Evolutionary conservation across 495 filamentous ascomycete genomes (phyloP), one percentile per base, ranked within the genome.

Genomic region (Aspergillus wentii): DNA sequence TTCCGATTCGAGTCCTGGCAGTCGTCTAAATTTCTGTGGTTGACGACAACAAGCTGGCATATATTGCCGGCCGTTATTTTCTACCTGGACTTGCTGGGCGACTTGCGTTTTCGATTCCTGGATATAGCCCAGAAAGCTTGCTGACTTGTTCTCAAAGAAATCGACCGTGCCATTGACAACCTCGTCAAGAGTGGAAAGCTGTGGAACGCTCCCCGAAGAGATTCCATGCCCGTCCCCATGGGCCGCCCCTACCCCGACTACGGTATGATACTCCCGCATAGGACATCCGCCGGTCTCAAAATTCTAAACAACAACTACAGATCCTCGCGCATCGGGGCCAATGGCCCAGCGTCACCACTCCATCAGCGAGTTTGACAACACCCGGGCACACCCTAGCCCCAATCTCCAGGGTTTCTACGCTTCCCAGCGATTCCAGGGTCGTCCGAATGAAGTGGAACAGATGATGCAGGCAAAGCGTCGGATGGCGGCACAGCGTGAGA

Each of bases 381-480:
- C 80, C 32, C 72, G 82, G 28, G 66, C 78, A 38, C 86, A 85
- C 58, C 82, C 85, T 40, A 76, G 78, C 33, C 78, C 85, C 46
- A 94, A 91, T 56, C 70, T 91, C 36, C 92, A 96, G 58, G 88
- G 81, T 50, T 98, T 90, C 66, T 97, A 95, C 62, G 86, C 88
- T 49, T 81, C 79, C 40, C 92, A 98, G 66, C 86, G 92, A 48
- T 91, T 90, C 66, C 88, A 91, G 66, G 76, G 86, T 54, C 86
- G 88, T 54, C 86, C 85, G 37, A 94, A 83, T 72, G 92, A 98
- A 72, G 87, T 90, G 59, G 92, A 98, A 68, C 89, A 95, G 69
- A 86, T 95, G 82, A 84, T 94, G 78, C 92, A 96, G 78, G 90
- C 88, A 59, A 97, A 98, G 74, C 84, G 92, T 68, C 86, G 90